Evolutionary conservation across 768 basidiomycete species (phyloP).

Genomic region (Amanita rubescens): DNA sequence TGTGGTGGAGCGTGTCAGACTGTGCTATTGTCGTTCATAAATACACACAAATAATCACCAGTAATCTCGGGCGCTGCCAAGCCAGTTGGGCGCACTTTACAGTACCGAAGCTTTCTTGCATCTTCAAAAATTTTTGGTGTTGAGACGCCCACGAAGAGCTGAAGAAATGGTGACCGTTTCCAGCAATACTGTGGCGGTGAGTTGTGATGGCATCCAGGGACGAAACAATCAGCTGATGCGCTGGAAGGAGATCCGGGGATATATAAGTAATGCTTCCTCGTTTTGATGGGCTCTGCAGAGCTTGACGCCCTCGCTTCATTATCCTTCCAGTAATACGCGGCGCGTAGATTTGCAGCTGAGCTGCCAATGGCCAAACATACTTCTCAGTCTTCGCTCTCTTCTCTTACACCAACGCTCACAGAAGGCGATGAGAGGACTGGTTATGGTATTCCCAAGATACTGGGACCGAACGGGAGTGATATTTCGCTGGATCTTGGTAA

Average conservation of each 20-base stretch:
- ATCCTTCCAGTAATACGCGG: neutral
- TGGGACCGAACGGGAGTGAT: neutral
- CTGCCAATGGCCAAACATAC: constrained; percentile 4
- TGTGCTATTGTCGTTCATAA: too few species aligned
- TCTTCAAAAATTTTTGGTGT: too few species aligned
- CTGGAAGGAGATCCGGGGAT: neutral
- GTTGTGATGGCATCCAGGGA: neutral
- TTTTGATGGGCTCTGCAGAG: neutral
- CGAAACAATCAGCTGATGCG: too few species aligned
- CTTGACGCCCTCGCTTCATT: neutral
- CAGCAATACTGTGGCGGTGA: too few species aligned
- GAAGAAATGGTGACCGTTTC: too few species aligned
- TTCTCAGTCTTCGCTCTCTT: constrained; percentile 1
- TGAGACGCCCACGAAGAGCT: too few species aligned
- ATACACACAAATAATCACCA: too few species aligned
- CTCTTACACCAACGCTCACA: neutral
- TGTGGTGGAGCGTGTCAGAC: too few species aligned
- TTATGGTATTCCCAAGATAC: neutral
- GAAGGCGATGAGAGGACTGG: neutral
- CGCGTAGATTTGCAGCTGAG: neutral
- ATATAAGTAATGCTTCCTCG: neutral
- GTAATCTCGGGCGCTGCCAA: too few species aligned
- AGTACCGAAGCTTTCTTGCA: too few species aligned
- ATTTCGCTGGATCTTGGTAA: neutral
- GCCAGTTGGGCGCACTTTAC: too few species aligned